Evolutionary conservation across 176 grass and related monocot genomes (phyloP).

Genomic region (Puya raimondii): DNA sequence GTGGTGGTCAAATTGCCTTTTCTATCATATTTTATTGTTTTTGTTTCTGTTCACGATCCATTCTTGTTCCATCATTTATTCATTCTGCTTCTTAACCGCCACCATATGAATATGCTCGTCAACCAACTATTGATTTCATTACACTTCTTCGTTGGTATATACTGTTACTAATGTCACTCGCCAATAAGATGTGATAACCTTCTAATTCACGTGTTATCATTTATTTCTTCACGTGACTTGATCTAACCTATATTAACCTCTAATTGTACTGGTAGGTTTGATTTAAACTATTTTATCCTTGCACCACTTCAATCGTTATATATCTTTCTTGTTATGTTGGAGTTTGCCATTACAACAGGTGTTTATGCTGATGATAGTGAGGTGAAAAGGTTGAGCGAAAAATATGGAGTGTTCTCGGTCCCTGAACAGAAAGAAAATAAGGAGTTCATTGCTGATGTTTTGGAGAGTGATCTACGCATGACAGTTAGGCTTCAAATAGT

Average conservation of each 20-base stretch:
- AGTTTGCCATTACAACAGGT: conserved; percentile 27
- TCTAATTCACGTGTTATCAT: neutral
- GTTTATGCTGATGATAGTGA: conserved; percentile 71
- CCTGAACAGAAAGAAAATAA: conserved; percentile 45
- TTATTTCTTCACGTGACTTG: neutral
- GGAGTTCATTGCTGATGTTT: conserved; percentile 41
- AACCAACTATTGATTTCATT: no score
- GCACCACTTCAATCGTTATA: neutral
- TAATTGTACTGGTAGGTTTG: neutral
- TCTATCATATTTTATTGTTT: neutral
- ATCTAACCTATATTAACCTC: neutral
- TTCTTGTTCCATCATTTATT: no score
- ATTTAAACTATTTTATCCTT: neutral
- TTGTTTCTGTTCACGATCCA: no score
- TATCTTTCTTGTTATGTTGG: neutral
- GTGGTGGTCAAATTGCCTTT: no score
- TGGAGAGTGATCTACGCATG: conserved; percentile 57
- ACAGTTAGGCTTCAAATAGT: conserved; percentile 88
- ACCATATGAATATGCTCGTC: no score
- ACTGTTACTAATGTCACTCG: neutral
- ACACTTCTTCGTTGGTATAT: no score
- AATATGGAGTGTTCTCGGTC: conserved; percentile 40
- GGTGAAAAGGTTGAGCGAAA: conserved; percentile 44
- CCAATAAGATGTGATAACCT: neutral
- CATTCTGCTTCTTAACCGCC: no score